Evolutionary conservation across 768 basidiomycete species (phyloP).

Genomic region (Termitomyces sp.): DNA sequence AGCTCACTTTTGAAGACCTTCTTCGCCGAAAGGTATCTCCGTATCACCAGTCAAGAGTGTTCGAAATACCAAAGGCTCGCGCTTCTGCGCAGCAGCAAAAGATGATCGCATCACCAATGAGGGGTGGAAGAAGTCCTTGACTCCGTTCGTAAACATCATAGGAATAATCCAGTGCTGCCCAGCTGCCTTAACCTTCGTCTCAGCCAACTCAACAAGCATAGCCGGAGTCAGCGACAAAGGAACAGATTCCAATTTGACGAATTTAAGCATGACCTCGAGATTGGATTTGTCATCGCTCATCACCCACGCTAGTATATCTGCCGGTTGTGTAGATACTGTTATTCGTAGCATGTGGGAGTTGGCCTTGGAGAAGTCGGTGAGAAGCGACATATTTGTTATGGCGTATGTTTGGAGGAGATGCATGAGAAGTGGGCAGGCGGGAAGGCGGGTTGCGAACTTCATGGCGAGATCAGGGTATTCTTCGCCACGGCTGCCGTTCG

Average conservation of each 20-base stretch:
- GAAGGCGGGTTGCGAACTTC: slow-evolving; percentile 10
- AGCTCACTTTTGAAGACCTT: no score
- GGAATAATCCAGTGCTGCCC: no score
- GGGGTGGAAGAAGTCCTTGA: no score
- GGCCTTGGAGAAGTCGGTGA: slow-evolving; percentile 2
- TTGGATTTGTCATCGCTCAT: neutral
- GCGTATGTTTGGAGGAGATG: slow-evolving; percentile 13
- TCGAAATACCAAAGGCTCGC: no score
- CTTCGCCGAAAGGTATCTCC: no score
- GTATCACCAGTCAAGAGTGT: no score
- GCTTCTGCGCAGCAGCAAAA: no score
- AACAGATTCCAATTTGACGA: neutral
- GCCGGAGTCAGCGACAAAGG: neutral
- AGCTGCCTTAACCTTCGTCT: no score
- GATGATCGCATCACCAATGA: no score
- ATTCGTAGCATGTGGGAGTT: slow-evolving; percentile 6
- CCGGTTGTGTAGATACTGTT: neutral
- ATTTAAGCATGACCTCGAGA: neutral
- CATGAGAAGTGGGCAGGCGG: slow-evolving; percentile 10
- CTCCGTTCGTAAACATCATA: no score
- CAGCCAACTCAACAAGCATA: no score
- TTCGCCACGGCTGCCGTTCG: neutral
- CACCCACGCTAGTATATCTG: neutral
- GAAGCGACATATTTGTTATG: slow-evolving; percentile 10
- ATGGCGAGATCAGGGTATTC: slow-evolving; percentile 11